Conservation (phyloP, 257 asterid genomes). For the Solanum chmielewskii region DNA sequence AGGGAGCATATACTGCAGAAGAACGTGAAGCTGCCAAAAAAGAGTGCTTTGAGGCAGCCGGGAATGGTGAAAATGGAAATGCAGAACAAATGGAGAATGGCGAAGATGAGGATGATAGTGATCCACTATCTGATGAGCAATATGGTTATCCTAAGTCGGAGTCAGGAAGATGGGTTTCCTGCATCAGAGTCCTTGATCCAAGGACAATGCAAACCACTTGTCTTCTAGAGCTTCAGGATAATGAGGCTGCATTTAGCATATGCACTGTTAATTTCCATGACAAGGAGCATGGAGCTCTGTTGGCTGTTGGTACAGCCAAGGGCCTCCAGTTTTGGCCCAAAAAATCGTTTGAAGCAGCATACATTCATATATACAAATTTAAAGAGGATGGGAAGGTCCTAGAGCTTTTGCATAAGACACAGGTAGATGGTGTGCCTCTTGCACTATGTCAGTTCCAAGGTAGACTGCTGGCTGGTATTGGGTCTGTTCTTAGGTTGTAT, state of each 20-base stretch:
- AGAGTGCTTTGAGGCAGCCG: conserved; percentile 78
- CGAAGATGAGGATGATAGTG: conserved; percentile 59
- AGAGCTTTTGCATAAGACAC: conserved; percentile 95
- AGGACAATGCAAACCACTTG: conserved; percentile 77
- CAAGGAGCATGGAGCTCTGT: conserved; percentile 88
- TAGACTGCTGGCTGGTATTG: conserved; percentile 83
- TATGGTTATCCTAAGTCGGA: conserved; percentile 98
- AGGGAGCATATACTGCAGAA: conserved; percentile 92
- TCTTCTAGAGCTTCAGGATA: conserved; percentile 93
- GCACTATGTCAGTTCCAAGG: conserved; percentile 97
- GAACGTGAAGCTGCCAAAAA: conserved; percentile 93
- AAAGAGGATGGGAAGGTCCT: conserved; percentile 93
- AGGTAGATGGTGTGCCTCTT: conserved; percentile 94
- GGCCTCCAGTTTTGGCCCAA: conserved; percentile 95
- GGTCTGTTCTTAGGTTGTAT: conserved; percentile 85
- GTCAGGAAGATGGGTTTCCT: conserved; percentile 91
- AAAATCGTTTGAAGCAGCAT: conserved; percentile 74
- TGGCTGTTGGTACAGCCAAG: conserved; percentile 96
- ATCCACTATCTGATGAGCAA: conserved; percentile 92
- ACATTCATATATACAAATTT: conserved; percentile 85
- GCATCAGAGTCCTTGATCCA: conserved; percentile 94
- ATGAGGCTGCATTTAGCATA: conserved; percentile 97
- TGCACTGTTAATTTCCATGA: conserved; percentile 94
- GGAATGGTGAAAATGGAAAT: conserved; percentile 67
- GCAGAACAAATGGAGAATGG: conserved; percentile 76